Evolutionary conservation across 2,329 filamentous ascomycete genomes (phyloP).

Genomic region (Tolypocladium tundrense): DNA sequence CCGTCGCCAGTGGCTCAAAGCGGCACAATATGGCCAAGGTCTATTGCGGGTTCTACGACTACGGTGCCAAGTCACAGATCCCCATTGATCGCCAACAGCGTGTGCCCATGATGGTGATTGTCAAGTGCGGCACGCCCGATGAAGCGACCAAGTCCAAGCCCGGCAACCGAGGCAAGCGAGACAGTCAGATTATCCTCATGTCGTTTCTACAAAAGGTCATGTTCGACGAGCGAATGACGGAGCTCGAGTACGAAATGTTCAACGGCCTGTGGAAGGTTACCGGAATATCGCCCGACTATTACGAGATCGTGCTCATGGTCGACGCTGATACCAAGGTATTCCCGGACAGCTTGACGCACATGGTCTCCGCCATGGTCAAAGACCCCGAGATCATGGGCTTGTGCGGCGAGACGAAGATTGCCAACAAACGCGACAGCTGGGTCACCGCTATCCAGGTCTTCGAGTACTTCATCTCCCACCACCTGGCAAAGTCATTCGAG

Average conservation of each 20-base stretch:
- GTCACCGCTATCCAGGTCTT: slow-evolving; percentile 98
- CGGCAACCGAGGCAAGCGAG: slow-evolving; percentile 94
- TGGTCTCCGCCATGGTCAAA: slow-evolving; percentile 98
- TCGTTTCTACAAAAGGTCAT: slow-evolving; percentile 99
- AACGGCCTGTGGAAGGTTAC: slow-evolving; percentile 98
- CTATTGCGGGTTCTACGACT: slow-evolving; percentile 97
- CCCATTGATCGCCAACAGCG: slow-evolving; percentile 84
- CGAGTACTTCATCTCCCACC: slow-evolving; percentile 98
- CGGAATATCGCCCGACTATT: slow-evolving; percentile 95
- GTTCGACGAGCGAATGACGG: slow-evolving; percentile 99
- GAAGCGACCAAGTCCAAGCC: slow-evolving; percentile 76
- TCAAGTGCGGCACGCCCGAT: slow-evolving; percentile 90
- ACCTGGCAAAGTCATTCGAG: slow-evolving; percentile 93
- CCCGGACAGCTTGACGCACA: slow-evolving; percentile 95
- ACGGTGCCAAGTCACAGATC: slow-evolving; percentile 70
- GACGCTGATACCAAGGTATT: slow-evolving; percentile 99
- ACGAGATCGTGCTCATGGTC: slow-evolving; percentile 97
- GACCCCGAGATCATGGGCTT: slow-evolving; percentile 99
- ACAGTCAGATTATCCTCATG: slow-evolving; percentile 99
- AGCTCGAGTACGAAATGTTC: slow-evolving; percentile 99
- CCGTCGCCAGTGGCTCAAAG: slow-evolving; percentile 89
- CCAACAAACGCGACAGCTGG: slow-evolving; percentile 92
- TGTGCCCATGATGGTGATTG: slow-evolving; percentile 93
- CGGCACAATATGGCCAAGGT: slow-evolving; percentile 99
- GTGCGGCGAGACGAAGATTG: slow-evolving; percentile 98